Conservation (phyloP, 768 basidiomycete genomes). For the Collybia mongolica region DNA sequence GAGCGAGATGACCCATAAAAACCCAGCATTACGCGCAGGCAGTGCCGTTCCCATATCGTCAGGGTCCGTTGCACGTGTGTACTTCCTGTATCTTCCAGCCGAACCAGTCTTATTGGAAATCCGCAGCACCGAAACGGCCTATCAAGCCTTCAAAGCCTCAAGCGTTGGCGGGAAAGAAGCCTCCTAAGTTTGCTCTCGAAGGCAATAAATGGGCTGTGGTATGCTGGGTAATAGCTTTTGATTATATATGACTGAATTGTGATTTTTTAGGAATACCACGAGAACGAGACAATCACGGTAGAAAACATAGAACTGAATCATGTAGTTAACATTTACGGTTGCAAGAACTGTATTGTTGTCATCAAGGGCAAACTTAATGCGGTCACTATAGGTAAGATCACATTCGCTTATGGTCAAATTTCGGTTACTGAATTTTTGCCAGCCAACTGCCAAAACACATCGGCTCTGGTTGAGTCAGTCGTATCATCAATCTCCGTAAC, state of each 20-base stretch:
- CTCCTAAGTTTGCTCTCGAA: slow-evolving; percentile 84
- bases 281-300: slow-evolving; percentile 76
- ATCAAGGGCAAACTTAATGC: slow-evolving; percentile 96
- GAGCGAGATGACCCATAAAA: slow-evolving; percentile 99
- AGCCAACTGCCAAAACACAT: slow-evolving; percentile 90
- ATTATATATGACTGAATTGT: neutral
- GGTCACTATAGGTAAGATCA: slow-evolving; percentile 74
- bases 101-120: neutral
- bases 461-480: slow-evolving; percentile 86
- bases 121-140: slow-evolving; percentile 57
- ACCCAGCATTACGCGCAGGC: slow-evolving; percentile 81
- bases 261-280: slow-evolving; percentile 79
- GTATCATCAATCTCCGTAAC: slow-evolving; percentile 91
- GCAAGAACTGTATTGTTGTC: slow-evolving; percentile 80
- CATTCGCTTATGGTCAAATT: slow-evolving; percentile 12
- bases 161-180: slow-evolving; percentile 84
- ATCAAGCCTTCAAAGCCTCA: slow-evolving; percentile 83
- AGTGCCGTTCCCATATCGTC: slow-evolving; percentile 40
- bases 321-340: slow-evolving; percentile 84
- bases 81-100: neutral
- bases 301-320: slow-evolving; percentile 79
- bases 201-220: slow-evolving; percentile 95
- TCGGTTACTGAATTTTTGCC: slow-evolving; percentile 6
- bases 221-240: slow-evolving; percentile 20
- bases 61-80: slow-evolving; percentile 25